Base-by-base conservation (phyloP, 2,329 filamentous ascomycete genomes). In the Trichoderma guizhouense region DNA sequence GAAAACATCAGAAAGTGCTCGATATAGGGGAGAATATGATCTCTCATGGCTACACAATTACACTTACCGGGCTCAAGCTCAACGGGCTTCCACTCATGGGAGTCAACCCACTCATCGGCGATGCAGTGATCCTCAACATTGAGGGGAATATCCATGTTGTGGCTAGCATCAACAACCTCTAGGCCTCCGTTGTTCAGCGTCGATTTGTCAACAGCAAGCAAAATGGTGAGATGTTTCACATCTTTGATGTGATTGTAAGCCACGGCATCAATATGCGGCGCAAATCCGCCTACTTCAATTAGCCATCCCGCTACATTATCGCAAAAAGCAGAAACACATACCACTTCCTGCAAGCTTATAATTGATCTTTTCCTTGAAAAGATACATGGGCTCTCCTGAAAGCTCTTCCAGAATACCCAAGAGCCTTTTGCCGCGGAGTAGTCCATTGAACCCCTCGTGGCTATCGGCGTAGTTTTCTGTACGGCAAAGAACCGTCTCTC, bases 161-260 rank as follows among this genome's bases (percentile, higher is more conserved):
- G 63, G 21, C 63, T 66, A 14, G 63, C 63, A 57, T 66, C 63
- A 28, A 66, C 63, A 18, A 66, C 63, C 26, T 66, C 63, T 15
- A 66, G 15, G 1, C 63, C 63, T 11, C 63, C 63, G 8, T 66
- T 66, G 30, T 39, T 21, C 3, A 66, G 26, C 2, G 51, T 66
- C 9, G 63, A 66, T 28, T 55, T 55, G 11, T 66, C 63, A 21
- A 66, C 47, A 15, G 63, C 63, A 36, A 66, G 47, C 14, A 66
- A 51, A 14, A 66, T 66, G 3, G 63, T 66, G 24, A 66, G 47
- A 57, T 66, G 63, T 15, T 66, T 66, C 21, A 66, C 63, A 39
- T 66, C 63, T 18, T 66, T 66, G 6, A 66, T 55, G 21, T 66
- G 63, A 14, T 66, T 66, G 18, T 66, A 66, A 12, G 63, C 63